Evolutionary conservation across 441 rosid genomes (phyloP).

Genomic region (Pelargonium hybrid): DNA sequence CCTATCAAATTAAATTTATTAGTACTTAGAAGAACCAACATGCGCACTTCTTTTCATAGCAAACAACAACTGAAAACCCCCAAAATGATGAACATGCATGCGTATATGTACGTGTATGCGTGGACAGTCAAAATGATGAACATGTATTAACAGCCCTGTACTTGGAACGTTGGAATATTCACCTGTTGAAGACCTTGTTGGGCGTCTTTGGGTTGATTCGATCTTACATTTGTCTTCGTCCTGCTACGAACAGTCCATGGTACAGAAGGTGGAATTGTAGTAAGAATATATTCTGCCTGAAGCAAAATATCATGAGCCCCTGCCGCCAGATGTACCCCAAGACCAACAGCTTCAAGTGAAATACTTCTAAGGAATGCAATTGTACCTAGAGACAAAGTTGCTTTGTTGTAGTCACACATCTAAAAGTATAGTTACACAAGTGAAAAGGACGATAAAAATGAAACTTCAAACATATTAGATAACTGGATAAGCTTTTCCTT

Average conservation of each 20-base stretch:
- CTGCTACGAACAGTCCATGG: constrained; percentile 39
- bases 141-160: neutral
- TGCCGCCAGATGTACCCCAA: constrained; percentile 95
- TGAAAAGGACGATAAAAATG: neutral
- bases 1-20: constrained; percentile 39
- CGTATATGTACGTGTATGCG: neutral
- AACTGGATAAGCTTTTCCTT: too few relatives aligned
- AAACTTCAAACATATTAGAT: too few relatives aligned
- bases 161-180: constrained; percentile 12
- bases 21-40: constrained; percentile 2
- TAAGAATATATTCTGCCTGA: constrained; percentile 60
- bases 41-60: neutral
- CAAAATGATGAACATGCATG: too few relatives aligned
- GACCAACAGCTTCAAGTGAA: constrained; percentile 91
- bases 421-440: neutral
- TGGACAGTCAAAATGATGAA: neutral
- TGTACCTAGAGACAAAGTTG: constrained; percentile 47
- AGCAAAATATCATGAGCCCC: constrained; percentile 76
- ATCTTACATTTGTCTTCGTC: constrained; percentile 52
- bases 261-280: constrained; percentile 45
- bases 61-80: too few relatives aligned
- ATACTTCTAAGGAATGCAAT: constrained; percentile 84
- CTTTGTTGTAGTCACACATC: neutral
- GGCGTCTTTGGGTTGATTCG: constrained; percentile 78
- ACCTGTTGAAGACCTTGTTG: constrained; percentile 93